A percentile compares a stretch with the other conserved stretches of the same genome.
Evolutionary conservation across 352 stramenopile species (phyloP).

Genomic region (Pythium oligandrum): DNA sequence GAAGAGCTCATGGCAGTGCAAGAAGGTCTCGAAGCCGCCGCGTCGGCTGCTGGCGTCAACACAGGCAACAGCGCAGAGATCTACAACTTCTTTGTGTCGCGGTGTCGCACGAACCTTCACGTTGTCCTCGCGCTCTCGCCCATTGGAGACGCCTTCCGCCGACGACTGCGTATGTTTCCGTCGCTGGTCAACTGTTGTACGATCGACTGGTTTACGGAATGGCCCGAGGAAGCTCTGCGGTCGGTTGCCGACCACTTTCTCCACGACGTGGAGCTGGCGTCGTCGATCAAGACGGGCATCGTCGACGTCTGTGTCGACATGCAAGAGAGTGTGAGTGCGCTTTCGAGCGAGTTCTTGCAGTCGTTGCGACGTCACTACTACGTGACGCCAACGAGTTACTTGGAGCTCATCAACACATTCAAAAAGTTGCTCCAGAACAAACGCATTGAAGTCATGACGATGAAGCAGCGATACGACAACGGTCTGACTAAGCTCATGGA

Average conservation of each 20-base stretch:
- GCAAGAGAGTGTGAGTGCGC: slow-evolving; percentile 87
- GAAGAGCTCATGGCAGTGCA: slow-evolving; percentile 87
- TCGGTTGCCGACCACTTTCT: slow-evolving; percentile 92
- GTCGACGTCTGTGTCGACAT: slow-evolving; percentile 95
- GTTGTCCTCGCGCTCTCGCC: slow-evolving; percentile 92
- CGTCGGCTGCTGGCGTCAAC: slow-evolving; percentile 58
- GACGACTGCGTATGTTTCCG: slow-evolving; percentile 93
- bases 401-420: slow-evolving; percentile 95
- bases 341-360: slow-evolving; percentile 82
- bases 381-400: slow-evolving; percentile 93
- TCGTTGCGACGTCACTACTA: slow-evolving; percentile 93
- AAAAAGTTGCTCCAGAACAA: slow-evolving; percentile 91
- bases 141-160: slow-evolving; percentile 92
- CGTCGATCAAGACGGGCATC: slow-evolving; percentile 76
- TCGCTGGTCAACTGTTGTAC: slow-evolving; percentile 96
- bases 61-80: slow-evolving; percentile 69
- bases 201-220: slow-evolving; percentile 97
- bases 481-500: slow-evolving; percentile 92
- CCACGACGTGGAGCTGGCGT: slow-evolving; percentile 80
- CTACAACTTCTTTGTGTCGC: slow-evolving; percentile 90
- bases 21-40: slow-evolving; percentile 63
- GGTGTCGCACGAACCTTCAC: slow-evolving; percentile 91
- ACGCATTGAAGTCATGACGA: slow-evolving; percentile 86
- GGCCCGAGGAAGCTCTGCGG: slow-evolving; percentile 91
- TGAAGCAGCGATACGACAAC: slow-evolving; percentile 91